Conservation (phyloP, 805 yeast genomes). For the Candida pseudoglaebosa region DNA sequence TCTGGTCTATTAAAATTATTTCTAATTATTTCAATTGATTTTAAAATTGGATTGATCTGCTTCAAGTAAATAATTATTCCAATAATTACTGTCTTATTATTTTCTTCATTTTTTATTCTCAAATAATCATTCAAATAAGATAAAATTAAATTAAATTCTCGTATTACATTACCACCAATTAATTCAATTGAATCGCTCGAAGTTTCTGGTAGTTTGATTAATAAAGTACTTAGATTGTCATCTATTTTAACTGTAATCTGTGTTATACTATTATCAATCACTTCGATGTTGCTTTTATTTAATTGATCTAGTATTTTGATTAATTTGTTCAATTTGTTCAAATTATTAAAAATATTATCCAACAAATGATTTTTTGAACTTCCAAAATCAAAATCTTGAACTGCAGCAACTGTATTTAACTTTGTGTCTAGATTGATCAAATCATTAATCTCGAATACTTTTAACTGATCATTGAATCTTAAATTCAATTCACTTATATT, state of each 20-base stretch:
- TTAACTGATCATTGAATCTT: conserved; percentile 16
- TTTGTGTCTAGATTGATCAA: conserved; percentile 22
- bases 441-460: conserved; percentile 27
- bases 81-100: conserved; percentile 17
- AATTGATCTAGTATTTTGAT: conserved; percentile 33
- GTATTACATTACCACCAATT: background rate
- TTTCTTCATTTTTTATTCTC: conserved; percentile 2
- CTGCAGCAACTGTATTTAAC: conserved; percentile 14
- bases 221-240: conserved; percentile 15
- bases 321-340: conserved; percentile 29
- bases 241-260: conserved; percentile 28
- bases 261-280: conserved; percentile 23
- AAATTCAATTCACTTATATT: conserved; percentile 19
- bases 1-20: conserved; percentile 10
- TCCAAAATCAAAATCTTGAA: conserved; percentile 4
- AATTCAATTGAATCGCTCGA: conserved; percentile 8
- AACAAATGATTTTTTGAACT: conserved; percentile 15
- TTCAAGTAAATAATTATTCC: conserved; percentile 33
- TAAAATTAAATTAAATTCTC: conserved; percentile 15
- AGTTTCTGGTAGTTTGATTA: conserved; percentile 17
- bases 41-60: conserved; percentile 26
- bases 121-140: conserved; percentile 23
- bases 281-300: conserved; percentile 21
- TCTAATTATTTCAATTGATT: conserved; percentile 18
- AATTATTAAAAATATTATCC: conserved; percentile 22